Conservation (phyloP, 2,329 filamentous ascomycete species). For the Sporothrix pseudoabietina region DNA sequence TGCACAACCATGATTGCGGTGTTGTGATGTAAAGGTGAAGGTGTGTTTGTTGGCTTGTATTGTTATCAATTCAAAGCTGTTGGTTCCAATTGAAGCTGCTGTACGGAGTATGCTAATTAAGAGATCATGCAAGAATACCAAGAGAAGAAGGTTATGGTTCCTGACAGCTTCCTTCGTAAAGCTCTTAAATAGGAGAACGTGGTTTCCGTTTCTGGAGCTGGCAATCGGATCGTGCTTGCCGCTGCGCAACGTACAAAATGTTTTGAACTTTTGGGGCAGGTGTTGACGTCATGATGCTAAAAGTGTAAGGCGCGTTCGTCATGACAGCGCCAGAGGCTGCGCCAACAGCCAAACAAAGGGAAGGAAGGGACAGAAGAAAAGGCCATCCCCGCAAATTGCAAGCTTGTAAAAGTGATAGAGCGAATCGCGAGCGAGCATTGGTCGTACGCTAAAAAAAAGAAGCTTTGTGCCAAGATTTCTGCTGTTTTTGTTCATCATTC, state of each 20-base stretch:
- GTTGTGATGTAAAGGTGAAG: not conserved
- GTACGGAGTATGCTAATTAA: not conserved
- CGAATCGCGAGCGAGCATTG: not conserved
- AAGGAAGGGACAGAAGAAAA: not conserved
- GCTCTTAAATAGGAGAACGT: constrained; percentile 21
- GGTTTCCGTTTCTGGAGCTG: not conserved
- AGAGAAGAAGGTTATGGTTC: not conserved
- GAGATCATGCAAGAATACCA: constrained; percentile 11
- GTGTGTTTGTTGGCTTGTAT: not conserved
- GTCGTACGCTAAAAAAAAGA: not conserved
- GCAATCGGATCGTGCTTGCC: constrained; percentile 2
- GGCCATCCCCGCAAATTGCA: constrained; percentile 6
- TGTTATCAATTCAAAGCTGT: not conserved
- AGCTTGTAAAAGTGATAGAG: not conserved
- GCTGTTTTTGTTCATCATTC: not conserved
- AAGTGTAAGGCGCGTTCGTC: not conserved
- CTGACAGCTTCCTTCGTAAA: not conserved
- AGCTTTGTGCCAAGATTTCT: constrained; percentile 21
- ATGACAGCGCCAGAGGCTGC: not conserved
- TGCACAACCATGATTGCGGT: constrained; percentile 50
- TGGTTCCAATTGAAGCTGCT: not conserved
- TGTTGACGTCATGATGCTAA: constrained; percentile 16
- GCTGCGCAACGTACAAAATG: not conserved
- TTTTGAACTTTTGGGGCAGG: not conserved
- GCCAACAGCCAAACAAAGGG: not conserved